phyloP scores from a whole-genome alignment of 2,329 filamentous ascomycete genomes.

The Verticillium isaacii region DNA sequence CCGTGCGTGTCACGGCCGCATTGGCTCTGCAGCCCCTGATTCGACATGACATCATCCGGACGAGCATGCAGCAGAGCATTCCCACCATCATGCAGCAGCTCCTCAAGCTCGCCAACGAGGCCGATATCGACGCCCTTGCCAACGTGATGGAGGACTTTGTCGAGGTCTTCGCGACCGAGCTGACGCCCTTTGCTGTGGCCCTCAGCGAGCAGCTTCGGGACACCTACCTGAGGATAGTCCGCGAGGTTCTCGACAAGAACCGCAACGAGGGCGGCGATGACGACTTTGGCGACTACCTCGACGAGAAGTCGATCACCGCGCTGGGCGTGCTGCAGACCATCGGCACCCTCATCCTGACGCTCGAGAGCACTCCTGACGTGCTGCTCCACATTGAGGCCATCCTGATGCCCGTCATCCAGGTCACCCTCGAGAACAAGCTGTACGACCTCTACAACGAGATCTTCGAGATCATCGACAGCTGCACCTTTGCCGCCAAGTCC shows the following conservation, averaged over 20 bases:
- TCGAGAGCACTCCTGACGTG: conserved; percentile 96
- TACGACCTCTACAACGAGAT: conserved; percentile 98
- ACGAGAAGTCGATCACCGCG: conserved; percentile 98
- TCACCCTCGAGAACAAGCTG: conserved; percentile 95
- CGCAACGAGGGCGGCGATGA: conserved; percentile 72
- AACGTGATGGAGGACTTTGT: conserved; percentile 99
- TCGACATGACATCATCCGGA: conserved; percentile 87
- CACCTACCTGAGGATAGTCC: conserved; percentile 90
- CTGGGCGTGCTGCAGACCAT: conserved; percentile 96
- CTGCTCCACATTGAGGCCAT: conserved; percentile 91
- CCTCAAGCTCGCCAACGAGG: conserved; percentile 93
- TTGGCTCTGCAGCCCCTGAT: conserved; percentile 94
- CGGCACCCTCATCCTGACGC: conserved; percentile 89
- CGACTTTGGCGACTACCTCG: conserved; percentile 82
- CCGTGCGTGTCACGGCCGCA: conserved; percentile 89
- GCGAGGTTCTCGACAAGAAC: conserved; percentile 82
- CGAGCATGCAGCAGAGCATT: conserved; percentile 95
- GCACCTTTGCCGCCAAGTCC: conserved; percentile 93
- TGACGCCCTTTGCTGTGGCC: conserved; percentile 95
- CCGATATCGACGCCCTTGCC: conserved; percentile 92
- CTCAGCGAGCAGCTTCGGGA: conserved; percentile 93
- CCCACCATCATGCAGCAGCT: conserved; percentile 99
- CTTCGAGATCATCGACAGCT: conserved; percentile 98
- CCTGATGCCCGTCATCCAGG: conserved; percentile 92
- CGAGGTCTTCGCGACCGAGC: conserved; percentile 93